Conservation (phyloP, 352 stramenopile genomes). For the Phytophthora quininea region DNA sequence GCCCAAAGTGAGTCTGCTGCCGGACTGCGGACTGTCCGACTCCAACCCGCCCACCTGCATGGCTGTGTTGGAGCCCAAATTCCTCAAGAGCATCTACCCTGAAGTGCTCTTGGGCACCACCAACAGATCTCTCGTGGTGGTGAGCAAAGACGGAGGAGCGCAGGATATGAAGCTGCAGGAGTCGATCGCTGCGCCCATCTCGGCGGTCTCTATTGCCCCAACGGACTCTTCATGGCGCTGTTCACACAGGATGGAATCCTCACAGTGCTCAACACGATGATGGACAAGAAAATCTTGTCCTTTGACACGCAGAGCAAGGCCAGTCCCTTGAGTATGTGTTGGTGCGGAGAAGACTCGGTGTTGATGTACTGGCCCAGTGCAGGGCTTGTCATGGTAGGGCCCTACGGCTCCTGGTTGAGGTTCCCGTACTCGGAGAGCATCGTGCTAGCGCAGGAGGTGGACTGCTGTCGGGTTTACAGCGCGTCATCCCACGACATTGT, state of each 20-base stretch:
- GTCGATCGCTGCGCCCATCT: conserved; percentile 88
- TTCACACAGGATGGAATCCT: conserved; percentile 94
- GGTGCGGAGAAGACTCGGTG: conserved; percentile 92
- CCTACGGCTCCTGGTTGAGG: conserved; percentile 83
- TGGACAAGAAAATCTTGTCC: conserved; percentile 93
- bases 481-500: conserved; percentile 82
- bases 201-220: conserved; percentile 92
- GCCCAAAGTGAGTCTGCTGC: conserved; percentile 75
- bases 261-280: conserved; percentile 95
- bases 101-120: conserved; percentile 94
- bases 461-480: conserved; percentile 81
- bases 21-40: conserved; percentile 75
- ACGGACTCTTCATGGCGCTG: conserved; percentile 95
- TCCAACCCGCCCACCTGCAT: conserved; percentile 87
- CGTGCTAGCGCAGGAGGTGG: conserved; percentile 66
- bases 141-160: conserved; percentile 70
- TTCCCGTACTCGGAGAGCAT: conserved; percentile 86
- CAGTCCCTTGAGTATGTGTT: conserved; percentile 77
- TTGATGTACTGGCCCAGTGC: conserved; percentile 87
- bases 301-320: conserved; percentile 90
- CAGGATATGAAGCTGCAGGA: conserved; percentile 88
- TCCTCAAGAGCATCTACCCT: conserved; percentile 90
- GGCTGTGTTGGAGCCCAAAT: conserved; percentile 92
- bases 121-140: conserved; percentile 89
- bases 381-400: conserved; percentile 86